phyloP scores from a whole-genome alignment of 2,329 filamentous ascomycete species.

The Acephala macrosclerotiorum region DNA sequence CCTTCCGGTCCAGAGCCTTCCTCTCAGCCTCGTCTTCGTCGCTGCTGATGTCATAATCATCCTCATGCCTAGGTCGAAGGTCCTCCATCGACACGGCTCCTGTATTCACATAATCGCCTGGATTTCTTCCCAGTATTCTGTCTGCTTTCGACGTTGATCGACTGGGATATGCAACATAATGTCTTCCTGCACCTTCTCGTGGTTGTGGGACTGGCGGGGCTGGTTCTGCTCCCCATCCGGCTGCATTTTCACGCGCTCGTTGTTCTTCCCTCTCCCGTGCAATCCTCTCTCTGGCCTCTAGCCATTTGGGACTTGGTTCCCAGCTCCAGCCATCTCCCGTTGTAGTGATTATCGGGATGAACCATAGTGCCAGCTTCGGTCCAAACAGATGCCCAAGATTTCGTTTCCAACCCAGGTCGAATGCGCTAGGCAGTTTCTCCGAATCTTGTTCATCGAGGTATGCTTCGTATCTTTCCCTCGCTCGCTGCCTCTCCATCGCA shows the following conservation, averaged over 20 bases:
- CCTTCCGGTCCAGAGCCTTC: constrained; percentile 34
- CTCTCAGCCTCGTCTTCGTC: constrained; percentile 41
- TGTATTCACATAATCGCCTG: constrained; percentile 39
- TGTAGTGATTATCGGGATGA: constrained; percentile 82
- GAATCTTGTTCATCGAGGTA: constrained; percentile 93
- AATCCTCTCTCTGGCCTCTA: constrained; percentile 73
- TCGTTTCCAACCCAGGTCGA: constrained; percentile 83
- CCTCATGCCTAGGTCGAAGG: constrained; percentile 34
- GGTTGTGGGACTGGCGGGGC: constrained; percentile 25
- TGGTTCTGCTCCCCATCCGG: constrained; percentile 67
- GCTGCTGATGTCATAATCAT: constrained; percentile 42
- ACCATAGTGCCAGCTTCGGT: constrained; percentile 74
- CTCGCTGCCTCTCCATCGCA: constrained; percentile 66
- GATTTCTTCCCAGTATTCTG: constrained; percentile 44
- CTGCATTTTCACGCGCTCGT: constrained; percentile 66
- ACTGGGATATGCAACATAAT: constrained; percentile 40
- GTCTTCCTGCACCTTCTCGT: constrained; percentile 39
- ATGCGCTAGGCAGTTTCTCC: constrained; percentile 88
- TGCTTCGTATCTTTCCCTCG: constrained; percentile 73
- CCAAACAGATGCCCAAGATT: constrained; percentile 89
- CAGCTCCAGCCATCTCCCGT: constrained; percentile 93
- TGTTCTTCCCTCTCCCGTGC: constrained; percentile 64
- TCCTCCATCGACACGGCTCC: constrained; percentile 41
- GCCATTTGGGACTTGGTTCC: constrained; percentile 85
- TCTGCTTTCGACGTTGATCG: constrained; percentile 45